Evolutionary conservation across 2,329 filamentous ascomycete species (phyloP).

Genomic region (Trichoderma sp.): DNA sequence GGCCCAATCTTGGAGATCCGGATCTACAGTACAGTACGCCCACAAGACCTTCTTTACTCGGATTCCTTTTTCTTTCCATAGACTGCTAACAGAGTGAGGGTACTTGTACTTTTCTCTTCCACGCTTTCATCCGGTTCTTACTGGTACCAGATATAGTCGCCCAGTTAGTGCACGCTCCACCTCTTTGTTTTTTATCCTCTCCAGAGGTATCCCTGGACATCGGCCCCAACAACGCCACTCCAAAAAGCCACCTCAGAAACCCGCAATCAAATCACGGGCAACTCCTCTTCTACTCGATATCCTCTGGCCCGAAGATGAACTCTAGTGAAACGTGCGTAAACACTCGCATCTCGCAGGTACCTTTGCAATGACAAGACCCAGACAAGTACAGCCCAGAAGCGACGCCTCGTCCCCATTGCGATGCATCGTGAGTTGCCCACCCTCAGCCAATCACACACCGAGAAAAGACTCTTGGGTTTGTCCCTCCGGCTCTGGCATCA

Average conservation of each 20-base stretch:
- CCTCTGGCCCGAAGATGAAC: not conserved
- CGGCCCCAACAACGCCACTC: not conserved
- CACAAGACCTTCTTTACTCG: not conserved
- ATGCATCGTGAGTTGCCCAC: slow-evolving; percentile 4
- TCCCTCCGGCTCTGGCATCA: not conserved
- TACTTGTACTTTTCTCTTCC: too few species aligned
- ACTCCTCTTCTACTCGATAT: too few species aligned
- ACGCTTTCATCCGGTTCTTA: not conserved
- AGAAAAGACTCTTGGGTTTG: not conserved
- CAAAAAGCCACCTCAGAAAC: not conserved
- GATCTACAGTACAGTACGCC: slow-evolving; percentile 3
- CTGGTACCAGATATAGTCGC: too few species aligned
- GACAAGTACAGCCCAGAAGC: not conserved
- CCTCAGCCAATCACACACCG: slow-evolving; percentile 10
- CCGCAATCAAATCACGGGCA: not conserved
- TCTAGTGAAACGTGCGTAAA: not conserved
- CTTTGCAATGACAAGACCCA: too few species aligned
- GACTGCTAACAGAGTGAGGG: too few species aligned
- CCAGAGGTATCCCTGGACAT: not conserved
- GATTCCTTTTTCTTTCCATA: not conserved
- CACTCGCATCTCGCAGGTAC: not conserved
- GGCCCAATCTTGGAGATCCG: slow-evolving; percentile 17
- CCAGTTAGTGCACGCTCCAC: too few species aligned
- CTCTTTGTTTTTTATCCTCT: too few species aligned
- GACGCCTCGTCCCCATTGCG: not conserved